Base-by-base conservation (phyloP, 306 rosid genomes). In the Lathyrus sativus region DNA sequence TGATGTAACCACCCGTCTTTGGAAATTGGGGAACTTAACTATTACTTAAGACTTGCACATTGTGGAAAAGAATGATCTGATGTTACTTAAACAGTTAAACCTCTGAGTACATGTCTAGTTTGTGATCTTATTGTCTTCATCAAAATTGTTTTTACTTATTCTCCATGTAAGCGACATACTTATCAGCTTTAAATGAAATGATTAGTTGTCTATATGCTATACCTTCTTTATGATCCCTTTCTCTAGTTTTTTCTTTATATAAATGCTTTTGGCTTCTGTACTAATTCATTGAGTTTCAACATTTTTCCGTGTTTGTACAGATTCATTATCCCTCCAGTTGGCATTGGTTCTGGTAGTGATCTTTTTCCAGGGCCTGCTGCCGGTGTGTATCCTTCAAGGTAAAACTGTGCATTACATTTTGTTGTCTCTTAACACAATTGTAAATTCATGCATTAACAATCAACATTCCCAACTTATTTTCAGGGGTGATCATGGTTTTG, bases 301-400 rank as follows among this genome's bases (percentile, higher is more conserved):
- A 17, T 60, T 48, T 73, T 70, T 22, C n/a, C 62, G 9, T 11
- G n/a, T 70, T 60, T 72, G 64, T 75, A 63, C 68, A 91, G 95
- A 75, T 26, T 82, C 57, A 15, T 70, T 49, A 38, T 43, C 76
- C 97, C 92, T 57, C 85, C 96, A 49, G 62, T 79, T 79, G 80
- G 87, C 31, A 1, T 49, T 69, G 92, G 92, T 38, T 67, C 75
- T 67, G 78, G 75, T 70, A 77, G 86, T 62, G 91, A 89, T 83
- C 84, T 89, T 64, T 67, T 73, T 51, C 97, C 96, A 17, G 96
- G 96, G 38, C 88, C 96, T 51, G 80, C 81, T 24, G 96, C 97
- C 68, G 97, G 95, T 57, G 71, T 87, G 75, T 68, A 76, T 65
- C 91, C 91, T 39, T 48, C 82, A 53, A 82, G 96, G 97, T 91